Evolutionary conservation across 192 early-diverging fungal genomes (phyloP).

Genomic region (Chytriomyces confervae): DNA sequence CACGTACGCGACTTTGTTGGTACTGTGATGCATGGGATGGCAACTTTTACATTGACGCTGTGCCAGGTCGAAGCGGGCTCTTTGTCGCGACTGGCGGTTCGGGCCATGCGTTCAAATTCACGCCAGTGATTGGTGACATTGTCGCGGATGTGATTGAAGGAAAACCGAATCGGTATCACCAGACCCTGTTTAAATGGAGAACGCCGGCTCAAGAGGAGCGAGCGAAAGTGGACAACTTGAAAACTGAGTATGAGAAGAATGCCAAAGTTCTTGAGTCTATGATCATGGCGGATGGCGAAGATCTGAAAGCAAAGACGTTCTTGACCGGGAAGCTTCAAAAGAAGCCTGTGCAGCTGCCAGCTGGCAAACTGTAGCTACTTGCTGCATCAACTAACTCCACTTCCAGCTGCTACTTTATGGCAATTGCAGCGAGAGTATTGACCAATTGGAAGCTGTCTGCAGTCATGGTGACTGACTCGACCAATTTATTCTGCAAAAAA

Average conservation of each 20-base stretch:
- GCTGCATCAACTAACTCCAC: no score
- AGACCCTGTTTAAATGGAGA: slow-evolving; percentile 23
- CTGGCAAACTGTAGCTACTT: no score
- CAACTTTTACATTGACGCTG: slow-evolving; percentile 52
- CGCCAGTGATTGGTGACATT: slow-evolving; percentile 57
- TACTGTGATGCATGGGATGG: slow-evolving; percentile 63
- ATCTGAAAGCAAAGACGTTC: not conserved
- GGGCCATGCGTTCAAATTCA: slow-evolving; percentile 67
- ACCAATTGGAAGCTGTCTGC: no score
- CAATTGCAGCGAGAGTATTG: no score
- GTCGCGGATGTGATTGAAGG: slow-evolving; percentile 55
- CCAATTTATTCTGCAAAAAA: no score
- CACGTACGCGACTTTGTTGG: slow-evolving; percentile 58
- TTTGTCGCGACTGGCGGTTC: slow-evolving; percentile 64
- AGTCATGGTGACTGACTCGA: no score
- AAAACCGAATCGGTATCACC: not conserved
- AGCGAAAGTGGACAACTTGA: not conserved
- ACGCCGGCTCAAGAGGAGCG: not conserved
- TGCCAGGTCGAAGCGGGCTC: slow-evolving; percentile 47
- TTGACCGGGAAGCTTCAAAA: not conserved
- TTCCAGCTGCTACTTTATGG: no score
- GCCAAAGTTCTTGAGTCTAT: not conserved
- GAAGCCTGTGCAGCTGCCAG: not conserved
- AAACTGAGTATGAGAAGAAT: not conserved
- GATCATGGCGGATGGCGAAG: not conserved